These are phyloP conservation scores for Suhomyces anneliseae DNA, from an alignment of 1,139 yeast genomes.

Conservation along the genomic window DNA sequence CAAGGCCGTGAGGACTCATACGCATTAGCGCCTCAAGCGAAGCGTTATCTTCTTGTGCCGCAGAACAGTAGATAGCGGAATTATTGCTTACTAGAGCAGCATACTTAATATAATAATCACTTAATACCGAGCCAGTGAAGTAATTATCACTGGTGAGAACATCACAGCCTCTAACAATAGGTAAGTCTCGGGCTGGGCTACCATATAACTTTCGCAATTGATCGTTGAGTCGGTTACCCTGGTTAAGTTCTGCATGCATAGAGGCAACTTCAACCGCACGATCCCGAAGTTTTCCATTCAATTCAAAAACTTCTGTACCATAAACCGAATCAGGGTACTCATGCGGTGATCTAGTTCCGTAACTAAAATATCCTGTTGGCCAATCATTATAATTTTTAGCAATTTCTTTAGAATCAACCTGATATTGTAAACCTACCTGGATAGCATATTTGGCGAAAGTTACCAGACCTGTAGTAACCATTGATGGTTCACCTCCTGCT, in stretches of 20 bases:
- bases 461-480: slow-evolving; percentile 50
- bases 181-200: slow-evolving; percentile 48
- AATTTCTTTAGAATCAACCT: slow-evolving; percentile 45
- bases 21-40: slow-evolving; percentile 57
- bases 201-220: slow-evolving; percentile 47
- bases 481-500: slow-evolving; percentile 58
- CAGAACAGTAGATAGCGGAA: slow-evolving; percentile 56
- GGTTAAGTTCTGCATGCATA: slow-evolving; percentile 34
- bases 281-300: slow-evolving; percentile 56
- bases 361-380: slow-evolving; percentile 58
- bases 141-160: slow-evolving; percentile 59
- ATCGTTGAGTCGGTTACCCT: slow-evolving; percentile 43
- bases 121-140: slow-evolving; percentile 52
- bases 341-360: slow-evolving; percentile 49
- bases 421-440: slow-evolving; percentile 59
- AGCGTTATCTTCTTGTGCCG: slow-evolving; percentile 69
- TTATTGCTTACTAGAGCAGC: slow-evolving; percentile 54
- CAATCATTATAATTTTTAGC: slow-evolving; percentile 49
- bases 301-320: slow-evolving; percentile 65
- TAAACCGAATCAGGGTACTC: slow-evolving; percentile 54
- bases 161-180: slow-evolving; percentile 54
- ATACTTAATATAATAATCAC: slow-evolving; percentile 48
- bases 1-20: slow-evolving; percentile 52
- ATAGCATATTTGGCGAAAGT: slow-evolving; percentile 60
- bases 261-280: slow-evolving; percentile 53